Evolutionary conservation across 306 rosid genomes (phyloP).

Genomic region (Crataegus laevigata): DNA sequence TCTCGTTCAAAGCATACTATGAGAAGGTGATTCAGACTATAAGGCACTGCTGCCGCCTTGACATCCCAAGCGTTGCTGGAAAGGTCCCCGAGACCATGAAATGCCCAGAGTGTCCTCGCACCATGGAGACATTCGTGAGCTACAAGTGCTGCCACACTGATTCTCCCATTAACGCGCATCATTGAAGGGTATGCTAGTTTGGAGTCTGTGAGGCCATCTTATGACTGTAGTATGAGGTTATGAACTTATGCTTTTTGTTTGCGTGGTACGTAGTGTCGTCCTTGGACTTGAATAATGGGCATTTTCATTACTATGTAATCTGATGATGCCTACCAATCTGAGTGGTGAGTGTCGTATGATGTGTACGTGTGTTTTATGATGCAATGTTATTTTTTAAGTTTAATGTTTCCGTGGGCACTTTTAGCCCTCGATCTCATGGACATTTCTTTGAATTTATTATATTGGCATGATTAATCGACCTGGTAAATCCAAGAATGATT

Average conservation of each 20-base stretch:
- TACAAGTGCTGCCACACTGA: conserved; percentile 60
- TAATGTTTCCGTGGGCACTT: no score
- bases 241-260: background rate
- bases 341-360: no score
- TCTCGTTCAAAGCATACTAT: conserved; percentile 17
- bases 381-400: no score
- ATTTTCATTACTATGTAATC: no score
- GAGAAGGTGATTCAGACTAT: conserved; percentile 2
- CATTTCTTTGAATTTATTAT: no score
- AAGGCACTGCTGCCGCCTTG: conserved; percentile 29
- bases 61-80: conserved; percentile 36
- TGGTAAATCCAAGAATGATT: no score
- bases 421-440: no score
- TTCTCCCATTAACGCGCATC: conserved; percentile 1
- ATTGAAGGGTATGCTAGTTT: background rate
- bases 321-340: no score
- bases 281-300: background rate
- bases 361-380: no score
- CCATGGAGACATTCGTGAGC: conserved; percentile 51
- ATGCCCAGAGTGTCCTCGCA: background rate
- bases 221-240: background rate
- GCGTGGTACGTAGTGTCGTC: background rate
- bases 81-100: conserved; percentile 39
- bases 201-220: background rate
- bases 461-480: no score